Conservation (phyloP, 352 stramenopile species). For the Pythium grandisporangium region DNA sequence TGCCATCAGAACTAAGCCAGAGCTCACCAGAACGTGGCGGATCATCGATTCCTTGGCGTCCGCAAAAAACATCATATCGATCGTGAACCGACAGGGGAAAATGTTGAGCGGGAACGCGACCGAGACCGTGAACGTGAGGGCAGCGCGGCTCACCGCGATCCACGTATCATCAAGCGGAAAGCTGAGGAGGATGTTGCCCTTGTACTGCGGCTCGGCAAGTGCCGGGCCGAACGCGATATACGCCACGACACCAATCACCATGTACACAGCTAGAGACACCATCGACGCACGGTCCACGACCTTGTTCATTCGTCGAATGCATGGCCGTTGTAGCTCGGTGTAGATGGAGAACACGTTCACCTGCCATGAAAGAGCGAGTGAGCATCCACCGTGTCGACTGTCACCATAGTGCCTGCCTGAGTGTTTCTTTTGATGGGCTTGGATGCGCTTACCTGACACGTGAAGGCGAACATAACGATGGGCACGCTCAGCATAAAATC, state of each 20-base stretch:
- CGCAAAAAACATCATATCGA: constrained; percentile 87
- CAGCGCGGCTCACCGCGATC: constrained; percentile 70
- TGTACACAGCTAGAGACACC: constrained; percentile 65
- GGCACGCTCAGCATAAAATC: constrained; percentile 83
- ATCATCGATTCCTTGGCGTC: constrained; percentile 51
- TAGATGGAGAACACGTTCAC: constrained; percentile 87
- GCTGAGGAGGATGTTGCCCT: constrained; percentile 78
- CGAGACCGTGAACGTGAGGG: constrained; percentile 81
- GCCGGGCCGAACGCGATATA: constrained; percentile 70
- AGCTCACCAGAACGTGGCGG: constrained; percentile 64
- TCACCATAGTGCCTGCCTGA: no score
- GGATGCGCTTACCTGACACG: constrained; percentile 46
- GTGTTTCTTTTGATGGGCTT: background rate
- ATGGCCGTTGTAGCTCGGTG: constrained; percentile 79
- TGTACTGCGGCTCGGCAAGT: constrained; percentile 57
- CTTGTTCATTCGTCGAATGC: constrained; percentile 85
- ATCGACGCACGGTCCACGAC: constrained; percentile 73
- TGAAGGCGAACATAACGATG: constrained; percentile 87
- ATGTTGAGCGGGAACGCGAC: constrained; percentile 85
- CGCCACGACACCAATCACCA: constrained; percentile 68
- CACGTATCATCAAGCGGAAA: constrained; percentile 69
- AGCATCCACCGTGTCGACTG: no score
- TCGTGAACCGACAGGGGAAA: constrained; percentile 78
- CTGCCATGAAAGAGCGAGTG: constrained; percentile 7
- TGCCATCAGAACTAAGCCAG: constrained; percentile 45